phyloP scores from a whole-genome alignment of 1,139 yeast species.

The Pneumocystis oryctolagi region DNA sequence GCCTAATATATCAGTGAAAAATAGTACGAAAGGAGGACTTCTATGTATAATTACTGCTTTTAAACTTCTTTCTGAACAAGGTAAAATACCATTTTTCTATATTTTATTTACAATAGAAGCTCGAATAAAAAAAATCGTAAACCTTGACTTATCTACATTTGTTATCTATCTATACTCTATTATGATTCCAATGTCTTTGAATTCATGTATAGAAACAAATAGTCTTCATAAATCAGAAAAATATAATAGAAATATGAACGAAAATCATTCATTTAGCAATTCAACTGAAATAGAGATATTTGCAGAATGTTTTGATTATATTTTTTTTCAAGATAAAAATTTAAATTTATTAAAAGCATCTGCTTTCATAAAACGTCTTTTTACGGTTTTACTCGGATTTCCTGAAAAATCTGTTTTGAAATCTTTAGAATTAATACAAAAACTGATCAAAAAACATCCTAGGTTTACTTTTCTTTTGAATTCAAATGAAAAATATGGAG shows the following conservation, averaged over 20 bases:
- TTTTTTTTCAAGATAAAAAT: conserved; percentile 65
- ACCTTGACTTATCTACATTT: conserved; percentile 18
- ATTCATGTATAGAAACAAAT: conserved; percentile 73
- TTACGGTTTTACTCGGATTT: conserved; percentile 49
- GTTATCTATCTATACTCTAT: conserved; percentile 16
- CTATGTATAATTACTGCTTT: conserved; percentile 83
- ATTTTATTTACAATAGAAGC: background rate
- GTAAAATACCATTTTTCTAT: conserved; percentile 22
- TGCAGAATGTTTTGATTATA: conserved; percentile 59
- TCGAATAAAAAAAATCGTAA: conserved; percentile 26
- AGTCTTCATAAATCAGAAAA: conserved; percentile 69
- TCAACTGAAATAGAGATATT: conserved; percentile 80
- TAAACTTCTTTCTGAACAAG: conserved; percentile 64
- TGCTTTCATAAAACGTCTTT: conserved; percentile 70
- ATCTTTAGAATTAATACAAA: conserved; percentile 57
- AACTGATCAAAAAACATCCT: conserved; percentile 48
- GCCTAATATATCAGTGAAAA: background rate
- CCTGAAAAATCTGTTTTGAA: conserved; percentile 86
- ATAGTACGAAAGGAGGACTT: conserved; percentile 47
- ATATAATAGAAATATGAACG: conserved; percentile 31
- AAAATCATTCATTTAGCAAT: conserved; percentile 51
- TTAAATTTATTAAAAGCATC: conserved; percentile 42
- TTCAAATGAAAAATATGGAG: conserved; percentile 74
- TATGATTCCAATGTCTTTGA: conserved; percentile 52
- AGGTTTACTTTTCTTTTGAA: conserved; percentile 62